Evolutionary conservation across 2,329 filamentous ascomycete species (phyloP), one percentile per base, ranked within the genome.

Genomic region (Neocatenulostroma microsporum): DNA sequence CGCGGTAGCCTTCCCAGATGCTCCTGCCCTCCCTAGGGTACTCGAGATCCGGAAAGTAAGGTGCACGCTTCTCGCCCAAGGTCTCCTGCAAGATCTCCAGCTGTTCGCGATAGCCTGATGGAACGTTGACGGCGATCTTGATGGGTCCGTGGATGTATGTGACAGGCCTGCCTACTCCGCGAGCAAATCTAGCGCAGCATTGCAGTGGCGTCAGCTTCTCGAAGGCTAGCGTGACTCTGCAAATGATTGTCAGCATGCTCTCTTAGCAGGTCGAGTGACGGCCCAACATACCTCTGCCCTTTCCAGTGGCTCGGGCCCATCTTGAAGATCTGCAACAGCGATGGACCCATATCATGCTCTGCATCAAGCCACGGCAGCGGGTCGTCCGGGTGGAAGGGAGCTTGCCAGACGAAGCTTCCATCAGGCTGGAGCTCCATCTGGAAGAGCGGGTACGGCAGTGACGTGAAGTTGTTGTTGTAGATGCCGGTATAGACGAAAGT

Each of bases 381-480:
- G 40, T 82, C 82, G 50, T 94, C 76, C 2, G 86, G 84, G 52
- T 94, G 84, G 61, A 96, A 96, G 0, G 91, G 91, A 2, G 89
- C 89, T 56, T 86, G 80, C 91, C 91, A 96, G 40, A 81, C 68
- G 58, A 95, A 95, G 36, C 83, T 87, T 13, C 85, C 87, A 52
- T 95, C 86, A 2, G 70, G 62, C 61, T 86, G 80, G 30, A 94
- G 68, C 46, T 93, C 86, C 83, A 95, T 94, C 64, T 88, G 91
- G 67, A 96, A 96, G 3, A 96, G 72, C 1, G 91, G 91, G 56
- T 94, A 96, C 1, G 78, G 79, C 21, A 95, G 72, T 30, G 84
- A 91, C 20, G 89, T 96, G 64, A 96, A 98, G 61, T 98, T 96
- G 65, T 96, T 96, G 71, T 96, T 94, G 70, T 96, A 98, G 53